phyloP scores from a whole-genome alignment of 164 flowering plant genomes.

The Stephania cephalantha region DNA sequence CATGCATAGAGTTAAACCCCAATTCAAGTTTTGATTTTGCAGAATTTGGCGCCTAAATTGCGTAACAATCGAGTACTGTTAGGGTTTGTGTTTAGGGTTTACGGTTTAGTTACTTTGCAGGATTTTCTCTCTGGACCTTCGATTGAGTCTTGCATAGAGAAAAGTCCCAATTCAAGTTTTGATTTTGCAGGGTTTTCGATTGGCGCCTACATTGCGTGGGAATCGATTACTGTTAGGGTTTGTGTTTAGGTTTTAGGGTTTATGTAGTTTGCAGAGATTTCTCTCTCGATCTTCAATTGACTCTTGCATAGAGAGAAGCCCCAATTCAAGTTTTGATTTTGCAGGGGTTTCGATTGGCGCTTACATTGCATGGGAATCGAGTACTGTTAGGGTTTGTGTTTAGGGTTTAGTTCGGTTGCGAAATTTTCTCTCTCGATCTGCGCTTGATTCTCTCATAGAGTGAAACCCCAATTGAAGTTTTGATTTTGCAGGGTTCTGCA shows the following conservation, averaged over 20 bases:
- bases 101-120: too few relatives aligned
- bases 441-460: not conserved
- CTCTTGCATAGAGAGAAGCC: not conserved
- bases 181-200: conserved; percentile 16
- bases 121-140: not conserved
- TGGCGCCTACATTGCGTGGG: conserved; percentile 3
- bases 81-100: too few relatives aligned
- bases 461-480: not conserved
- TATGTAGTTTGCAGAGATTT: not conserved
- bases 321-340: too few relatives aligned
- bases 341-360: too few relatives aligned
- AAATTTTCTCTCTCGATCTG: not conserved
- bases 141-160: not conserved
- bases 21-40: too few relatives aligned
- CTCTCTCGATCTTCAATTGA: not conserved
- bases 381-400: too few relatives aligned
- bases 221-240: conserved; percentile 1
- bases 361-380: too few relatives aligned
- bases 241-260: not conserved
- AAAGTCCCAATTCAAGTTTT: not conserved
- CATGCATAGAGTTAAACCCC: not conserved
- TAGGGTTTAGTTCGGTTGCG: too few relatives aligned
- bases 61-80: too few relatives aligned
- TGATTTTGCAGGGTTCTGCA: conserved; percentile 16
- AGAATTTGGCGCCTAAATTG: too few relatives aligned